phyloP scores from a whole-genome alignment of 2,329 filamentous ascomycete species.

The Camillea tinctor region DNA sequence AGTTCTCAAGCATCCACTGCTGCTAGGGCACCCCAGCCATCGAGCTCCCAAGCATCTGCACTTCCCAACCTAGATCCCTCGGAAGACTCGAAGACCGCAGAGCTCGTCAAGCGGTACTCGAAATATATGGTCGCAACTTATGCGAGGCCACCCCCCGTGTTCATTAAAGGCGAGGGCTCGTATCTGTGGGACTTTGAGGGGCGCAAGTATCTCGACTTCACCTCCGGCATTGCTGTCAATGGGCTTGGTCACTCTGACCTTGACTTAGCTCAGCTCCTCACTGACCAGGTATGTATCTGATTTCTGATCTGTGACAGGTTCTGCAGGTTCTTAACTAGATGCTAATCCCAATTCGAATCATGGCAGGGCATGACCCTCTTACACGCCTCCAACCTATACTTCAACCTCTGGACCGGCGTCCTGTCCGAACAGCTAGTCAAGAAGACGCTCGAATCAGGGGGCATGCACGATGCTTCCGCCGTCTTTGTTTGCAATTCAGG shows the following conservation, averaged over 20 bases:
- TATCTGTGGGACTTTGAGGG: constrained; percentile 91
- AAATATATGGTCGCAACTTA: constrained; percentile 97
- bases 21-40: constrained; percentile 28
- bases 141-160: constrained; percentile 83
- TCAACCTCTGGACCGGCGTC: constrained; percentile 92
- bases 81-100: constrained; percentile 51
- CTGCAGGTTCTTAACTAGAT: too few species aligned
- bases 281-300: constrained; percentile 62
- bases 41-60: constrained; percentile 27
- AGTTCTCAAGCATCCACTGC: constrained; percentile 23
- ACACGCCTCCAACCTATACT: constrained; percentile 94
- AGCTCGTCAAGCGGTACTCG: constrained; percentile 71
- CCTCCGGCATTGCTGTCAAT: constrained; percentile 93
- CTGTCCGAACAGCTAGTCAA: constrained; percentile 84
- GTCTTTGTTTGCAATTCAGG: constrained; percentile 97
- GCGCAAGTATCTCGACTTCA: constrained; percentile 88
- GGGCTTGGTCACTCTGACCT: constrained; percentile 86
- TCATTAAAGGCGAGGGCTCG: constrained; percentile 82
- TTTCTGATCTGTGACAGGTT: background rate
- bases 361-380: constrained; percentile 69
- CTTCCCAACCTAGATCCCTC: constrained; percentile 33
- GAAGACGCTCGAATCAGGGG: constrained; percentile 74
- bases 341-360: background rate
- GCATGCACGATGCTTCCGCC: constrained; percentile 75
- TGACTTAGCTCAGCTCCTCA: constrained; percentile 71